These are phyloP conservation scores for Globisporangium middletonii DNA, from an alignment of 352 stramenopile genomes.

Conservation along the genomic window DNA sequence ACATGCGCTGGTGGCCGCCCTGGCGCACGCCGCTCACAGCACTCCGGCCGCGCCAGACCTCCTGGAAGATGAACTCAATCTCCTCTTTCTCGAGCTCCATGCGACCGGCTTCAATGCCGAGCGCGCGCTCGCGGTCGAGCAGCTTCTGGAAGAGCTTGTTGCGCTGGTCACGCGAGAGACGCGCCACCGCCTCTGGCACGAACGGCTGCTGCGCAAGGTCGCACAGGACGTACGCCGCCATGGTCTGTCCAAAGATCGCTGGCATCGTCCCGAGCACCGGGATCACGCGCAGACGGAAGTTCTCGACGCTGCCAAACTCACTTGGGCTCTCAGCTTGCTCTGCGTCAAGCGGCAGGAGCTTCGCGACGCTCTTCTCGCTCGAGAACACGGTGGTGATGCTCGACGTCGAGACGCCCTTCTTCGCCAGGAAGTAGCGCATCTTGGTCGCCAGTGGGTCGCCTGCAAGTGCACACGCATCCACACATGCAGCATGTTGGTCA, in stretches of 20 bases:
- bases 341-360: constrained; percentile 92
- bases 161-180: constrained; percentile 75
- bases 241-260: constrained; percentile 96
- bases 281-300: constrained; percentile 95
- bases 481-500: constrained; percentile 1
- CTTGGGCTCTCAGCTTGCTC: constrained; percentile 85
- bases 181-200: constrained; percentile 53
- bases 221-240: constrained; percentile 93
- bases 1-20: constrained; percentile 70
- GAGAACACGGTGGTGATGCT: constrained; percentile 89
- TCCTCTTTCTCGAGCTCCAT: constrained; percentile 82
- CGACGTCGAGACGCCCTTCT: constrained; percentile 58
- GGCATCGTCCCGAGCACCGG: constrained; percentile 93
- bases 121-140: constrained; percentile 63
- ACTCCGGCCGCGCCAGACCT: constrained; percentile 79
- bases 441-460: constrained; percentile 94
- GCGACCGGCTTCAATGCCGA: constrained; percentile 50
- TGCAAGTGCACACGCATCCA: constrained; percentile 4
- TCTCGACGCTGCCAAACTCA: constrained; percentile 95
- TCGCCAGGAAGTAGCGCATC: constrained; percentile 93
- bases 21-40: constrained; percentile 62
- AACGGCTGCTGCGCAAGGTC: constrained; percentile 91
- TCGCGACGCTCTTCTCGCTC: constrained; percentile 95
- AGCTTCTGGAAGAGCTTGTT: constrained; percentile 84
- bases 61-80: constrained; percentile 84